These are phyloP conservation scores for Talaromyces sp. DNA, from an alignment of 2,329 filamentous ascomycete species.

Conservation along the genomic window DNA sequence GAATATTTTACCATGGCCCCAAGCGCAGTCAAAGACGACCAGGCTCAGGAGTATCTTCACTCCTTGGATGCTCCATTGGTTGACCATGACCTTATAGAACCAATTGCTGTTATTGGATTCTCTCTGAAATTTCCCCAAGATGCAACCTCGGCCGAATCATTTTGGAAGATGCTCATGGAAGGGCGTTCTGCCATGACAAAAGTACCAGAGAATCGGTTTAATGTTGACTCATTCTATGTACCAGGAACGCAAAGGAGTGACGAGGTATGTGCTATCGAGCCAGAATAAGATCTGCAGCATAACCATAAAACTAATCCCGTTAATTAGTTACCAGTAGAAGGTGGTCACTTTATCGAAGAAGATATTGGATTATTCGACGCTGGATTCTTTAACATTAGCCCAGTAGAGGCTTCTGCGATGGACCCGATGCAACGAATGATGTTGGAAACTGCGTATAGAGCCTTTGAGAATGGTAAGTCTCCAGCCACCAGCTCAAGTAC, in stretches of 20 bases:
- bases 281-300: too few relatives aligned
- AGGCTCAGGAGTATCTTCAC: too few relatives aligned
- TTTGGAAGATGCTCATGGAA: slow-evolving; percentile 15
- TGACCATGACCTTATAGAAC: neutral
- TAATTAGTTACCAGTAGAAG: neutral
- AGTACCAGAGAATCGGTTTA: slow-evolving; percentile 1
- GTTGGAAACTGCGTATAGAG: slow-evolving; percentile 25
- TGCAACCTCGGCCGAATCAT: slow-evolving; percentile 7
- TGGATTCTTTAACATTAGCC: slow-evolving; percentile 22
- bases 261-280: too few relatives aligned
- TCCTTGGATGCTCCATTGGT: too few relatives aligned
- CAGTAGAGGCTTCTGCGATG: slow-evolving; percentile 12
- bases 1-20: too few relatives aligned
- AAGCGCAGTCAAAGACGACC: too few relatives aligned
- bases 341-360: slow-evolving; percentile 21
- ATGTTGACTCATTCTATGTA: neutral
- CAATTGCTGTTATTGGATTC: slow-evolving; percentile 14
- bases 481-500: neutral
- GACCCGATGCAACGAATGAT: slow-evolving; percentile 17
- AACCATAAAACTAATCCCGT: too few relatives aligned
- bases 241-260: too few relatives aligned
- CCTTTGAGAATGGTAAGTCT: slow-evolving; percentile 15
- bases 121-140: slow-evolving; percentile 14
- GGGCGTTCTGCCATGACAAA: slow-evolving; percentile 6
- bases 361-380: slow-evolving; percentile 24